Base-by-base conservation (phyloP, 257 asterid species). In the Solanum boliviense region DNA sequence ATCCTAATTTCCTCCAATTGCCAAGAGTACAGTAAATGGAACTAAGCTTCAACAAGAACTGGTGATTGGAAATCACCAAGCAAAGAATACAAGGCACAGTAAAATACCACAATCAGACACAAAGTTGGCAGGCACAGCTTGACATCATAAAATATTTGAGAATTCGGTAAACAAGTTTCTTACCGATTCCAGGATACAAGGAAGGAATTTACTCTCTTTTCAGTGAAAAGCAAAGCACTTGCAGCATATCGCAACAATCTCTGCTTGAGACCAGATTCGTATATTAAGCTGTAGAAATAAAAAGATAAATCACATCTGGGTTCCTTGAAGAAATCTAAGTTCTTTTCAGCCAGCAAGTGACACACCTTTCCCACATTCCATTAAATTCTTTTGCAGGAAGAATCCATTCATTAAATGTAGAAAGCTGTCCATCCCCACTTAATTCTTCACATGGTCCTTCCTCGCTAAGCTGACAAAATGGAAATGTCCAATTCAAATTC, bases 351-450 rank as follows among this genome's bases (percentile, higher is more conserved):
- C 25, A 46, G 38, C 34, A 87, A 86, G 62, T 84, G 25, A 79
- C 94, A 84, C 86, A 96, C 99, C 99, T 97, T 92, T 97, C 99
- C 99, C 99, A 96, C 97, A 97, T 90, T 91, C 99, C 98, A 88
- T 95, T 98, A 92, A 96, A 97, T 91, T 97, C 99, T 91, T 96
- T 96, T 83, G 99, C 99, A 23, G 99, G 99, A 89, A 97, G 99
- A 89, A 95, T 93, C 99, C 99, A 97, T 91, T 97, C 99, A 88
- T 92, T 94, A 90, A 97, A 97, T 89, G 98, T 97, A 73, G 98
- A 94, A 89, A 93, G 95, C 92, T 95, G 97, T 39, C 98, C 98
- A 86, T 96, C 95, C 88, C 90, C 92, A 90, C 92, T 93, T 88
- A 96, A 89, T 86, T 97, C 99, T 92, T 97, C 99, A 29, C 99